Evolutionary conservation across 2,329 filamentous ascomycete species (phyloP).

Genomic region (Plectosphaerella plurivora): DNA sequence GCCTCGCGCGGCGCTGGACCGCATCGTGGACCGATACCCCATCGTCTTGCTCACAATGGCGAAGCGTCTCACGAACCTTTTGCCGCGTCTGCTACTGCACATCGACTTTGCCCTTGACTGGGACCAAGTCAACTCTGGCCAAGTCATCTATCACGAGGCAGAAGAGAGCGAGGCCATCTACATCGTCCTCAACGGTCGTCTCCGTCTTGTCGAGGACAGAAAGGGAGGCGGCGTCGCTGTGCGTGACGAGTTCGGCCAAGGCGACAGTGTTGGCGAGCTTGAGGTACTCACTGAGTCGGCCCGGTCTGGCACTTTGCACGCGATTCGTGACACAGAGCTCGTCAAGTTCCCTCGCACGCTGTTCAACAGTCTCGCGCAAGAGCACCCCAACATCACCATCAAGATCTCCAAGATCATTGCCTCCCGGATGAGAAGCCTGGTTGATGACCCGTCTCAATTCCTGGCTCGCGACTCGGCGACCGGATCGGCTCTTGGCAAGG

Average conservation of each 20-base stretch:
- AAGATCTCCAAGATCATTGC: slow-evolving; percentile 99
- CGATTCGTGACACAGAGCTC: slow-evolving; percentile 92
- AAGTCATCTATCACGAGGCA: slow-evolving; percentile 88
- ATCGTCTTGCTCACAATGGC: slow-evolving; percentile 93
- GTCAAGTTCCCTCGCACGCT: slow-evolving; percentile 93
- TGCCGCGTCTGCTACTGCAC: slow-evolving; percentile 86
- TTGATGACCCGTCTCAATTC: slow-evolving; percentile 73
- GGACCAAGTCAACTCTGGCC: slow-evolving; percentile 93
- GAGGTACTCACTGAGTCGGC: slow-evolving; percentile 94
- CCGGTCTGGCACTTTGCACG: slow-evolving; percentile 87
- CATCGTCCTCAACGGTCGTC: slow-evolving; percentile 88
- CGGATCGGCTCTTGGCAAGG: slow-evolving; percentile 57
- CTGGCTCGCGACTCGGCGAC: slow-evolving; percentile 58
- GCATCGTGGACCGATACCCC: slow-evolving; percentile 89
- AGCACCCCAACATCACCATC: slow-evolving; percentile 97
- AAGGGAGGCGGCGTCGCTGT: slow-evolving; percentile 80
- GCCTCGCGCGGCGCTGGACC: slow-evolving; percentile 77
- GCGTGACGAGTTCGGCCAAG: slow-evolving; percentile 89
- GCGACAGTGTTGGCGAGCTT: slow-evolving; percentile 93
- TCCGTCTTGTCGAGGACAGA: slow-evolving; percentile 79
- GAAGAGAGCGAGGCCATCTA: slow-evolving; percentile 99
- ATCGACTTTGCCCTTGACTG: slow-evolving; percentile 98
- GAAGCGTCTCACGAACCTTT: slow-evolving; percentile 82
- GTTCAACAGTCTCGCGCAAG: slow-evolving; percentile 95
- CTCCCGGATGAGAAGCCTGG: slow-evolving; percentile 82